Percentiles rank a stretch among this genome's conserved stretches.
Conservation (phyloP, 768 basidiomycete species). For the Calvatia gigantea region DNA sequence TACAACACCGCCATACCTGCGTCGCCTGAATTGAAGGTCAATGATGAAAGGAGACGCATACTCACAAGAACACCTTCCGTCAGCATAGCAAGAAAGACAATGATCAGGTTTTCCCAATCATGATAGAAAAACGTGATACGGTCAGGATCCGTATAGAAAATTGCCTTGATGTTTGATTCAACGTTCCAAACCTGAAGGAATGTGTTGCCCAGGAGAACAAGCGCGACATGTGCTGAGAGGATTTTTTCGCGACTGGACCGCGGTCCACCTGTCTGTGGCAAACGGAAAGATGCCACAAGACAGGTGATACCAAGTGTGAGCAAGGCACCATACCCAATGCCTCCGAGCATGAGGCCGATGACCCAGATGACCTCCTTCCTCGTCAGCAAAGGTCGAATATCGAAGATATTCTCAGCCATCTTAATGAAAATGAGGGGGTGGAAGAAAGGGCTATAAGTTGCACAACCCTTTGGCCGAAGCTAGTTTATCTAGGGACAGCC, state of each 20-base stretch:
- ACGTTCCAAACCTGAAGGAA: background rate
- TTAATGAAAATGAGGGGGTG: background rate
- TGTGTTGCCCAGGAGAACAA: background rate
- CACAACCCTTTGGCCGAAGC: too few relatives aligned
- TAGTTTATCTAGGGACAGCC: too few relatives aligned
- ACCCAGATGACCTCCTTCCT: background rate
- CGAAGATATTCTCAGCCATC: background rate
- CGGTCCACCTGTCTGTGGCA: background rate
- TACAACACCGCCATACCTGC: constrained; percentile 3
- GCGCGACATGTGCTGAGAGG: background rate
- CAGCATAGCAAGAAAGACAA: background rate
- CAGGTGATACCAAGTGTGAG: too few relatives aligned
- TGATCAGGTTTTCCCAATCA: background rate
- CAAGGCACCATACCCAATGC: background rate
- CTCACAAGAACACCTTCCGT: background rate
- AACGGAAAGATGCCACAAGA: background rate
- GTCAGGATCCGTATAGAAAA: background rate
- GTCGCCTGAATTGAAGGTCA: background rate
- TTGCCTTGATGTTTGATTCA: background rate
- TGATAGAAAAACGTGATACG: background rate
- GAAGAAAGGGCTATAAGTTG: too few relatives aligned
- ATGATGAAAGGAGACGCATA: too few relatives aligned
- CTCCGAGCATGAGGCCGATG: background rate
- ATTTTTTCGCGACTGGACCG: background rate
- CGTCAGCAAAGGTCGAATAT: background rate